Base-by-base conservation (phyloP, 2,329 filamentous ascomycete genomes). In the Paraphaeosphaeria minitans region DNA sequence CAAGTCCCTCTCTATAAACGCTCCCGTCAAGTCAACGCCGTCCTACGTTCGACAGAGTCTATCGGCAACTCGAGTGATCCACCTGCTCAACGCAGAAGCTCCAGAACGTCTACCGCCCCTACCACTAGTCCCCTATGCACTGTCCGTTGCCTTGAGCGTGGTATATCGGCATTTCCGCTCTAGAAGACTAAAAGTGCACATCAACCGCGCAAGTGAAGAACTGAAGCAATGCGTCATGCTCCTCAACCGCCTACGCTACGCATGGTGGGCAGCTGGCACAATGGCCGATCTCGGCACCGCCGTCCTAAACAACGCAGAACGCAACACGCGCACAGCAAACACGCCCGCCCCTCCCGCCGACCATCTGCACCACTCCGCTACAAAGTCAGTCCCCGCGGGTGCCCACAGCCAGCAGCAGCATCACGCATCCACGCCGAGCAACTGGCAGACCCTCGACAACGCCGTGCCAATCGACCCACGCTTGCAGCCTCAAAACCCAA, bases 121-220 rank as follows among this genome's bases (percentile, higher is more conserved):
- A 4, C 84, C 84, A 1, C 77, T 86, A 5, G 77, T 86, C 14
- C 83, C 84, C 3, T 87, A 86, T 62, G 81, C 83, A 4, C 77
- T 86, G 19, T 80, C 83, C 0, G 75, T 87, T 6, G 83, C 83
- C 3, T 78, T 86, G 59, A 82, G 82, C 2, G 83, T 86, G 1
- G 82, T 83, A 2, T 86, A 87, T 64, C 82, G 84, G 16, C 82
- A 85, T 56, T 80, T 85, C 46, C 83, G 84, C 24, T 81, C 81
- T 51, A 81, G 81, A 57, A 81, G 78, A 52, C 72, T 84, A 10
- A 80, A 76, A 31, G 78, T 80, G 24, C 79, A 81, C 63, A 78
- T 80, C 67, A 79, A 79, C 58, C 77, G 80, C 24, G 80, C 80
- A 1, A 80, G 78, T 10, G 71, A 77, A 49, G 80, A 82, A 47